These are phyloP conservation scores for Trebouxiophyceae sp. DNA, from an alignment of 163 green algal genomes.

Conservation along the genomic window DNA sequence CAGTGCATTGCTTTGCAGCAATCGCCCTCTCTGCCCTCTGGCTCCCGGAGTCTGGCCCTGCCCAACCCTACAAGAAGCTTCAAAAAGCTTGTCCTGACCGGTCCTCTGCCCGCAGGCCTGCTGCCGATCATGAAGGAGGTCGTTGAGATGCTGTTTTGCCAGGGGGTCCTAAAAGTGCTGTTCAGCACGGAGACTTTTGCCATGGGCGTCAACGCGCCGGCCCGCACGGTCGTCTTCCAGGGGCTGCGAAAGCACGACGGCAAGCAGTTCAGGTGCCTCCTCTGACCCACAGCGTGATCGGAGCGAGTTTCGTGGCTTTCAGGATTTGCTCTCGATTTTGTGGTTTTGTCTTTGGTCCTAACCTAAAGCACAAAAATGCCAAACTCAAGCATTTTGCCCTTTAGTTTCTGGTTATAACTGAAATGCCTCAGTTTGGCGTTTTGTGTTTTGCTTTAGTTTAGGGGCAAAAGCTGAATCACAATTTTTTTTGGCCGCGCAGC, in stretches of 20 bases:
- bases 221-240: constrained; percentile 87
- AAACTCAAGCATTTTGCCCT: too few species aligned
- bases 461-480: too few species aligned
- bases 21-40: not conserved
- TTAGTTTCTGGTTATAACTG: too few species aligned
- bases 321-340: too few species aligned
- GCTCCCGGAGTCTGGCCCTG: not conserved
- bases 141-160: constrained; percentile 99
- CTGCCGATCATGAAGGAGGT: constrained; percentile 97
- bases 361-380: too few species aligned
- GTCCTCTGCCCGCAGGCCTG: constrained; percentile 66
- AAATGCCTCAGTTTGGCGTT: too few species aligned
- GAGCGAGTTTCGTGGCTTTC: too few species aligned
- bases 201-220: constrained; percentile 96
- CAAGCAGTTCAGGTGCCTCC: constrained; percentile 63
- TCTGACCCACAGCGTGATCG: too few species aligned
- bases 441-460: too few species aligned
- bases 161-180: constrained; percentile 77
- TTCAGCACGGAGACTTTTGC: constrained; percentile 92
- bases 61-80: not conserved
- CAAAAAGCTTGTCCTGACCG: not conserved
- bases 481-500: too few species aligned
- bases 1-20: constrained; percentile 3
- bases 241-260: constrained; percentile 89
- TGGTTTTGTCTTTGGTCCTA: too few species aligned